Evolutionary conservation across 2,329 filamentous ascomycete species (phyloP).

Genomic region (Alternaria arborescens): DNA sequence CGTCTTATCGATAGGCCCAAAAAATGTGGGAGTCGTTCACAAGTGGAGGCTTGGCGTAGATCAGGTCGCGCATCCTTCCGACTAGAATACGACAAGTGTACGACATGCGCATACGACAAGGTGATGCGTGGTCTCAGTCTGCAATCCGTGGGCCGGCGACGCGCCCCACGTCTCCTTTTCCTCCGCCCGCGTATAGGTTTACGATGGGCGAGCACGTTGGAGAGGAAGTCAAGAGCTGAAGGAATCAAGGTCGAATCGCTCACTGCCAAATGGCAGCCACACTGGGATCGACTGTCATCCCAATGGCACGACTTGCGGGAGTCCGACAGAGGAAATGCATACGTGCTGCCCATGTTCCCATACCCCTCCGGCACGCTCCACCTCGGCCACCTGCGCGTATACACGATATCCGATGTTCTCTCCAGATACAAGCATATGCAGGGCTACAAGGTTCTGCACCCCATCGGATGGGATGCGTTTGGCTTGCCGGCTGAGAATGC

Average conservation of each 20-base stretch:
- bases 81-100: constrained; percentile 1
- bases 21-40: constrained; percentile 22
- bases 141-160: constrained; percentile 35
- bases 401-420: constrained; percentile 88
- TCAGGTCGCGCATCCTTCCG: constrained; percentile 4
- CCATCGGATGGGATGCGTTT: constrained; percentile 97
- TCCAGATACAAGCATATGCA: constrained; percentile 78
- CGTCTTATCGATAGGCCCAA: constrained; percentile 7
- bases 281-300: constrained; percentile 51
- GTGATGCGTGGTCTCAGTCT: constrained; percentile 43
- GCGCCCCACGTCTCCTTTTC: constrained; percentile 24
- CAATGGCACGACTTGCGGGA: constrained; percentile 20
- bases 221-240: constrained; percentile 14
- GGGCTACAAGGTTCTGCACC: constrained; percentile 78
- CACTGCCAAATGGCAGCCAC: constrained; percentile 62
- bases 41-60: constrained; percentile 15
- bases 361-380: constrained; percentile 89
- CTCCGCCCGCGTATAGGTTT: constrained; percentile 16
- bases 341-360: constrained; percentile 90
- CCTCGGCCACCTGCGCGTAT: constrained; percentile 86
- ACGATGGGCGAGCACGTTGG: constrained; percentile 15
- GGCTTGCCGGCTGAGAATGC: constrained; percentile 91
- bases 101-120: constrained; percentile 30
- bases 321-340: constrained; percentile 57
- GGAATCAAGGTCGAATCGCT: constrained; percentile 23